These are phyloP conservation scores for Solanum chacoense DNA, from an alignment of 305 asterid genomes.

Conservation along the genomic window DNA sequence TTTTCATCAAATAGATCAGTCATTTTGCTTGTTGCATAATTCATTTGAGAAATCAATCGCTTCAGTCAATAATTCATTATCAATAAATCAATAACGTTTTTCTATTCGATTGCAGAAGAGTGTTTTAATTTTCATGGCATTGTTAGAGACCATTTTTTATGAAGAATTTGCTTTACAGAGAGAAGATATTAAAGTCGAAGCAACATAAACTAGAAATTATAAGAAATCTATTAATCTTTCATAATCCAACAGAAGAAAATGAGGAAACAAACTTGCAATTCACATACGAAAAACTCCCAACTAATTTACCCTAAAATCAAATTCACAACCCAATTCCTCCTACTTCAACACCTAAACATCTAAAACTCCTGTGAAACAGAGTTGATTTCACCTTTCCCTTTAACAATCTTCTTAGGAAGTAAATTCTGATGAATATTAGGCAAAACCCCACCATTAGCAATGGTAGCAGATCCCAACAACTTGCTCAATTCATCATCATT, in stretches of 20 bases:
- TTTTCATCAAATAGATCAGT: background rate
- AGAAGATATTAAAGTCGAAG: background rate
- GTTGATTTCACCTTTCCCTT: slow-evolving; percentile 32
- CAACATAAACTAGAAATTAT: background rate
- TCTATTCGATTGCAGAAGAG: background rate
- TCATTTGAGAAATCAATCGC: background rate
- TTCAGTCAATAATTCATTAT: too few species aligned
- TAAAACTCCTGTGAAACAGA: slow-evolving; percentile 62
- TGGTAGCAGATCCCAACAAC: slow-evolving; percentile 40
- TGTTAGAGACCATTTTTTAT: too few species aligned
- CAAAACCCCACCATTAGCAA: slow-evolving; percentile 52
- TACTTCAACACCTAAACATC: background rate
- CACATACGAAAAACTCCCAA: background rate
- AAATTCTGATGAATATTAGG: slow-evolving; percentile 44
- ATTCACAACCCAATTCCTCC: background rate
- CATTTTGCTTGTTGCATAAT: background rate
- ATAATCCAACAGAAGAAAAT: background rate
- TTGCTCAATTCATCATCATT: slow-evolving; percentile 59
- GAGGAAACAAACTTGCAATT: background rate
- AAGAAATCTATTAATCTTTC: background rate
- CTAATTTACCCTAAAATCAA: background rate
- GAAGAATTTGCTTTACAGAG: too few species aligned
- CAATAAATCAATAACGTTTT: too few species aligned
- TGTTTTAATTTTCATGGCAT: background rate
- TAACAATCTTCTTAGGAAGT: slow-evolving; percentile 39